Evolutionary conservation across 1,139 yeast genomes (phyloP).

Genomic region (Kluyveromyces sp.): DNA sequence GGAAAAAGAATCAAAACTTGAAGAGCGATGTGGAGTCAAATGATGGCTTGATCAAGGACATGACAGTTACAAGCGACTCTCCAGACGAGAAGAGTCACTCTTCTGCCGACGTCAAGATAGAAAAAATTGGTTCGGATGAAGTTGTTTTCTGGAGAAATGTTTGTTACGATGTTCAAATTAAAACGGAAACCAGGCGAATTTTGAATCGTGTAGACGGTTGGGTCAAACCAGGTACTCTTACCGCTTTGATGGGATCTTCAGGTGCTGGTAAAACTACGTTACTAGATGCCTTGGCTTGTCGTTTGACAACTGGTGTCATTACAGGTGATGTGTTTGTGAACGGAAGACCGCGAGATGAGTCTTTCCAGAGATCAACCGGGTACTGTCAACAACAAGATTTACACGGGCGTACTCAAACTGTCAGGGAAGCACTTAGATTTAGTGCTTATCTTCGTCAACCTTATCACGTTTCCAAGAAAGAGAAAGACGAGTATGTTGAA

Average conservation of each 20-base stretch:
- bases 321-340: constrained; percentile 61
- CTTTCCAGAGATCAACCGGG: constrained; percentile 66
- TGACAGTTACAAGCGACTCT: constrained; percentile 5
- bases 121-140: constrained; percentile 21
- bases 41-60: constrained; percentile 20
- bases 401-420: constrained; percentile 56
- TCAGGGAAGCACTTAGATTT: constrained; percentile 60
- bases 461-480: constrained; percentile 39
- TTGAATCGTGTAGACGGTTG: constrained; percentile 60
- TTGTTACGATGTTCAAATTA: constrained; percentile 44
- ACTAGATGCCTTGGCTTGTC: constrained; percentile 57
- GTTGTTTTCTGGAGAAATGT: constrained; percentile 49
- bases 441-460: constrained; percentile 67
- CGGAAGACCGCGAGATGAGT: constrained; percentile 50
- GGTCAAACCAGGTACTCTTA: constrained; percentile 59
- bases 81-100: constrained; percentile 13
- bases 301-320: constrained; percentile 62
- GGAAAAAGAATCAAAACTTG: constrained; percentile 23
- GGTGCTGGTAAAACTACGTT: constrained; percentile 73
- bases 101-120: constrained; percentile 8
- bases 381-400: constrained; percentile 70
- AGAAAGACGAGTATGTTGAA: constrained; percentile 59
- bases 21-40: constrained; percentile 13
- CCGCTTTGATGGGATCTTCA: constrained; percentile 69
- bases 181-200: constrained; percentile 47